Percentiles rank a stretch among this genome's conserved stretches.
phyloP scores from a whole-genome alignment of 2,329 filamentous ascomycete genomes.

The Aspergillus pseudoglaucus region DNA sequence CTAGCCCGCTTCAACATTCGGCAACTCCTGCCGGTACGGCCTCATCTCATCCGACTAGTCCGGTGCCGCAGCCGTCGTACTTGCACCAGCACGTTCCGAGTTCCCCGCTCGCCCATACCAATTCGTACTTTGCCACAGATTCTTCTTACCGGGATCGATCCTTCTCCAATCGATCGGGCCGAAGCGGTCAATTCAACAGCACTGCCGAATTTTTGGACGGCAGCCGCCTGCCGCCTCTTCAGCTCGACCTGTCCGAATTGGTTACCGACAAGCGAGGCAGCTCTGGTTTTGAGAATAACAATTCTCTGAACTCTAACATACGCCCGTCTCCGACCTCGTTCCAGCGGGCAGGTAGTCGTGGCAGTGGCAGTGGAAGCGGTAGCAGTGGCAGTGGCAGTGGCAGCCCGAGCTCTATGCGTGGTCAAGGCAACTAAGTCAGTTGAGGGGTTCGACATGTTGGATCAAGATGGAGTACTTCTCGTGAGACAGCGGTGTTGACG shows the following conservation, averaged over 20 bases:
- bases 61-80: conserved; percentile 25
- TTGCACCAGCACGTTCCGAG: conserved; percentile 22
- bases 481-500: no score
- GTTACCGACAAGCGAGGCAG: conserved; percentile 25
- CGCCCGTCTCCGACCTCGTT: conserved; percentile 34
- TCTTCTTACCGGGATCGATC: conserved; percentile 33
- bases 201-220: conserved; percentile 24
- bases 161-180: conserved; percentile 36
- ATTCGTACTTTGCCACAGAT: conserved; percentile 27
- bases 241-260: conserved; percentile 26
- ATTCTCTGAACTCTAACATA: conserved; percentile 29
- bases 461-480: neutral
- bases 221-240: conserved; percentile 23
- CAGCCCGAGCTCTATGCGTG: conserved; percentile 34
- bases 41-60: conserved; percentile 29
- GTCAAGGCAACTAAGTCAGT: conserved; percentile 23
- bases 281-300: conserved; percentile 25
- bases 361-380: conserved; percentile 36
- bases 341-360: conserved; percentile 40
- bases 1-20: conserved; percentile 29
- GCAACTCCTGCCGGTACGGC: conserved; percentile 28
- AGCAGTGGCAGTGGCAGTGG: conserved; percentile 37
- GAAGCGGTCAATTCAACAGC: conserved; percentile 29
- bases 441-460: neutral
- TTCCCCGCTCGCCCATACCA: conserved; percentile 28